Evolutionary conservation across 2,329 filamentous ascomycete genomes (phyloP).

Genomic region (Alternaria sp.): DNA sequence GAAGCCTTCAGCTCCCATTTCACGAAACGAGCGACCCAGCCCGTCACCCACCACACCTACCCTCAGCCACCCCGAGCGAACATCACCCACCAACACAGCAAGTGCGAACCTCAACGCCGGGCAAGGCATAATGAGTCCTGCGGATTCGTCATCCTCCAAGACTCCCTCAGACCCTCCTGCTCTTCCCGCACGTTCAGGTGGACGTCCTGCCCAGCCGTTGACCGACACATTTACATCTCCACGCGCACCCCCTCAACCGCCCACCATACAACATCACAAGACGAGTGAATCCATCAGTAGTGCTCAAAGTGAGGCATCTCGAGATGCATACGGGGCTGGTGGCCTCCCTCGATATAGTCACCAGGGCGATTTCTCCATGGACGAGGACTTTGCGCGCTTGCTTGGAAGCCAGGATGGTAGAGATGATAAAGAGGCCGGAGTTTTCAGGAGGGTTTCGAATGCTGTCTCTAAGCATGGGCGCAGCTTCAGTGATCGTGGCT

Average conservation of each 20-base stretch:
- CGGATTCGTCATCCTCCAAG: constrained; percentile 54
- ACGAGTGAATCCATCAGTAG: constrained; percentile 57
- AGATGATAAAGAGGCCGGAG: constrained; percentile 53
- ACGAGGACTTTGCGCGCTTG: constrained; percentile 93
- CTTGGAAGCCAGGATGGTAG: constrained; percentile 74
- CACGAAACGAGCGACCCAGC: constrained; percentile 69
- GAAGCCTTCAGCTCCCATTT: constrained; percentile 54
- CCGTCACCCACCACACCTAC: constrained; percentile 55
- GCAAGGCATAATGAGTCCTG: constrained; percentile 53
- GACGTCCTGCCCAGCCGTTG: constrained; percentile 54
- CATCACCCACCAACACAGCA: constrained; percentile 46
- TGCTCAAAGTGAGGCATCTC: constrained; percentile 52
- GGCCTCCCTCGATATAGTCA: constrained; percentile 65
- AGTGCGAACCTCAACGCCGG: constrained; percentile 52
- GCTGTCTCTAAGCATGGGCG: constrained; percentile 86
- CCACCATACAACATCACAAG: constrained; percentile 51
- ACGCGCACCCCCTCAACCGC: constrained; percentile 55
- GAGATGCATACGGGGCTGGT: constrained; percentile 35
- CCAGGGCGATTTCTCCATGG: constrained; percentile 89
- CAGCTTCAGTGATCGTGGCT: constrained; percentile 75
- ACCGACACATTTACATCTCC: constrained; percentile 57
- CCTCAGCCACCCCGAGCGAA: constrained; percentile 50
- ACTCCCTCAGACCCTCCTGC: constrained; percentile 55
- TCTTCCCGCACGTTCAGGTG: constrained; percentile 58
- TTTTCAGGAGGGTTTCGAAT: constrained; percentile 89